Evolutionary conservation across 345 rosid species (phyloP).

Genomic region (Eucalyptus pumila): DNA sequence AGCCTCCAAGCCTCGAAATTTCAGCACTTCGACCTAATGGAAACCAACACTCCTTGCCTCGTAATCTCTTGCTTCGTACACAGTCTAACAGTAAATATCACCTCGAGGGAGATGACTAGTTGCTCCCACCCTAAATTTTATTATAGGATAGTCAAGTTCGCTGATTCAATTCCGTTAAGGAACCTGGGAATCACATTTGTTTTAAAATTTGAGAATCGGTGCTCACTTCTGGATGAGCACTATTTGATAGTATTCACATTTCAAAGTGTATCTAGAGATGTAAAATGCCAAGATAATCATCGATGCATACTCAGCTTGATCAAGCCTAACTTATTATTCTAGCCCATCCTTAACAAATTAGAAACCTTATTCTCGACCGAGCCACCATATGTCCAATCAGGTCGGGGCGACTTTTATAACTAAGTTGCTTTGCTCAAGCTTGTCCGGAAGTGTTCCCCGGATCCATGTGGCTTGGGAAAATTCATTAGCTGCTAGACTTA

Average conservation of each 20-base stretch:
- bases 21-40: background rate
- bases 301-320: background rate
- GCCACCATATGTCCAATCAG: background rate
- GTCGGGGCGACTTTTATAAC: background rate
- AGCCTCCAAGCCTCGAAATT: background rate
- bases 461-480: background rate
- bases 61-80: background rate
- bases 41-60: background rate
- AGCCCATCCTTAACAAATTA: background rate
- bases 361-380: background rate
- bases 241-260: background rate
- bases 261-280: background rate
- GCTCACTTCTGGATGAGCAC: background rate
- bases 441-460: background rate
- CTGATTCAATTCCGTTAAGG: background rate
- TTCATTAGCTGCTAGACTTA: background rate
- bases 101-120: background rate
- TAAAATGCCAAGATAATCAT: background rate
- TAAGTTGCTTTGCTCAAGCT: background rate
- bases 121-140: background rate
- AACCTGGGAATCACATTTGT: fast-evolving
- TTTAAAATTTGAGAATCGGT: background rate
- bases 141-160: fast-evolving
- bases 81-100: background rate
- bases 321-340: background rate